Base-by-base conservation (phyloP, 2,329 filamentous ascomycete genomes). In the Stachybotrys chlorohalonatus region DNA sequence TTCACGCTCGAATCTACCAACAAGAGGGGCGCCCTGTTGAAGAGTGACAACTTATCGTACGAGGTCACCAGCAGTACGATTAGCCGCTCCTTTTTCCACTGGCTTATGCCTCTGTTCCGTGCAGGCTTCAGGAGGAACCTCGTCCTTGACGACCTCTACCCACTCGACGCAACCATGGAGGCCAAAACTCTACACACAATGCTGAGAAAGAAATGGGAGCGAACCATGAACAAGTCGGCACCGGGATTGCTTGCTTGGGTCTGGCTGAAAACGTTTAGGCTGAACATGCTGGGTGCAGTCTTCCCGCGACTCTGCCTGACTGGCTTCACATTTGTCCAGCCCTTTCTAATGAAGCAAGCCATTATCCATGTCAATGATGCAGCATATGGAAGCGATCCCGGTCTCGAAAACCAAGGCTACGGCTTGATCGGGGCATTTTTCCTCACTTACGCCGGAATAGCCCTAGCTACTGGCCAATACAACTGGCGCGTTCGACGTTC, bases 51-150 rank as follows among this genome's bases (percentile, higher is more conserved):
- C 9, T 70, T 69, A 51, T 73, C 77, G 2, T 71, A 70, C 0
- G 80, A 82, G 59, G 70, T 71, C 1, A 78, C 72, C 5, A 74
- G 71, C 50, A 73, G 78, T 3, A 66, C 79, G n/a, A 75, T 76
- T 58, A 80, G 70, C 56, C 68, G 70, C 48, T 66, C 65, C 0
- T 64, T 79, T 11, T 82, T 82, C 60, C 75, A 71, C 68, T 83
- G 80, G 80, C 63, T 82, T 52, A 80, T 76, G 55, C 65, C 69
- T 9, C 62, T 82, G 6, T 74, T 83, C 52, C 68, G 64, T 9
- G n/a, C 52, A 6, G 60, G 60, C 11, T 59, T 56, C 51, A 53
- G 52, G 16, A 52, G 62, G 64, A 52, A 69, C 4, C 58, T 81
- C 6, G 59, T 63, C 1, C 65, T 79, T 0, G 70, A 75, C 7